phyloP scores from a whole-genome alignment of 495 filamentous ascomycete genomes.

The Choiromyces venosus region DNA sequence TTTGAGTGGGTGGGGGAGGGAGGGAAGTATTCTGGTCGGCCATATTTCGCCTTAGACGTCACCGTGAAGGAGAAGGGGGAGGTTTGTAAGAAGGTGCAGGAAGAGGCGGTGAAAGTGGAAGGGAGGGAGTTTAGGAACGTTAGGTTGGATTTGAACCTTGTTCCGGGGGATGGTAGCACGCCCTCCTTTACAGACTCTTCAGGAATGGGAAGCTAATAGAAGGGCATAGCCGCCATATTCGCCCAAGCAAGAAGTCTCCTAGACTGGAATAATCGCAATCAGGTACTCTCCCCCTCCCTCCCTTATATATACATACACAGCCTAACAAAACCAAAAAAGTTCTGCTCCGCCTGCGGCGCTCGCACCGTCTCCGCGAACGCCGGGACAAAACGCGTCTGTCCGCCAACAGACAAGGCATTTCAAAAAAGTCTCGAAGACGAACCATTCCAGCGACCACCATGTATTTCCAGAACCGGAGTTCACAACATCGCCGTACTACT shows the following conservation, averaged over 20 bases:
- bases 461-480: conserved; percentile 67
- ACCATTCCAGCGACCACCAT: conserved; percentile 55
- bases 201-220: conserved; percentile 19
- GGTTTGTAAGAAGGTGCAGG: conserved; percentile 50
- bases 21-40: conserved; percentile 60
- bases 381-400: conserved; percentile 86
- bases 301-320: conserved; percentile 77
- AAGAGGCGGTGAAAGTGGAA: conserved; percentile 54
- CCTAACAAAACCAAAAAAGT: conserved; percentile 83
- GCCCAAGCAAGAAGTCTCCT: conserved; percentile 83
- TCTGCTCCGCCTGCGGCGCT: conserved; percentile 81
- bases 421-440: conserved; percentile 32
- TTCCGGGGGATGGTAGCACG: conserved; percentile 56
- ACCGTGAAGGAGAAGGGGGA: conserved; percentile 62
- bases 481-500: conserved; percentile 37
- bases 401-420: conserved; percentile 62
- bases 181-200: not conserved
- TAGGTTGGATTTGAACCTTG: conserved; percentile 54
- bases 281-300: conserved; percentile 81
- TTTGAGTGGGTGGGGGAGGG: conserved; percentile 16
- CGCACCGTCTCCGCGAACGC: conserved; percentile 79
- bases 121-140: conserved; percentile 57
- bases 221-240: conserved; percentile 67
- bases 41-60: conserved; percentile 85
- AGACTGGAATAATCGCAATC: conserved; percentile 90